Evolutionary conservation across 1,284 basidiomycete genomes (phyloP), one percentile per base, ranked within the genome.

Genomic region (Cutaneotrichosporon cutaneum): DNA sequence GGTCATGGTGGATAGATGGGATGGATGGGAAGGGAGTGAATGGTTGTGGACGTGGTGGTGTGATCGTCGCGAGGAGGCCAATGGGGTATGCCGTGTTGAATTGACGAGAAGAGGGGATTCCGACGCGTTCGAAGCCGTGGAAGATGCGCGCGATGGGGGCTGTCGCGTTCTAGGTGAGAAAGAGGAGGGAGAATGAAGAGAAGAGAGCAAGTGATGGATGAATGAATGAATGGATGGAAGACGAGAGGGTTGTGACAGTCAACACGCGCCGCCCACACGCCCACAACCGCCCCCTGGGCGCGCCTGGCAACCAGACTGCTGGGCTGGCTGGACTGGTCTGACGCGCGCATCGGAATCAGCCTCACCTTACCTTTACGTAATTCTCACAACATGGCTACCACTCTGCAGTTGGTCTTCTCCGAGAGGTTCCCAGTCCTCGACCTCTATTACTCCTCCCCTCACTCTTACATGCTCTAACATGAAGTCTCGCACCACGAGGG

Each of bases 1-100:
- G 7, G 70, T 64, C 75, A 77, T 77, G 26, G 33, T 58, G 60
- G 39, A 39, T 54, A 52, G 54, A 6, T 54, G 35, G 16, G 24
- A 6, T n/a, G 53, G 18, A 42, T 42, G 24, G 48, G 24, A 13
- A 48, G 22, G 7, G 45, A 11, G 45, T 21, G 27, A 32, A 33
- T n/a, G 32, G 30, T 32, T 21, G 50, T 33, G 47, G 47, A 18
- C 26, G 32, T 52, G 50, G 50, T 21, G 18, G 27, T 21, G 50
- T 33, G 50, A 33, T n/a, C 8, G 50, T 30, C 24, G 10, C 21
- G 4, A 16, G 50, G 27, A 51, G 50, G 26, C n/a, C 18, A 24
- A 16, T 50, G 18, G 27, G 26, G 30, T 51, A 26, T 32, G 50
- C 21, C 21, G 26, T 18, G 27, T 10, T 30, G 27, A 51, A 26